phyloP scores from a whole-genome alignment of 192 early-diverging fungal genomes.

The Coemansia asiatica region DNA sequence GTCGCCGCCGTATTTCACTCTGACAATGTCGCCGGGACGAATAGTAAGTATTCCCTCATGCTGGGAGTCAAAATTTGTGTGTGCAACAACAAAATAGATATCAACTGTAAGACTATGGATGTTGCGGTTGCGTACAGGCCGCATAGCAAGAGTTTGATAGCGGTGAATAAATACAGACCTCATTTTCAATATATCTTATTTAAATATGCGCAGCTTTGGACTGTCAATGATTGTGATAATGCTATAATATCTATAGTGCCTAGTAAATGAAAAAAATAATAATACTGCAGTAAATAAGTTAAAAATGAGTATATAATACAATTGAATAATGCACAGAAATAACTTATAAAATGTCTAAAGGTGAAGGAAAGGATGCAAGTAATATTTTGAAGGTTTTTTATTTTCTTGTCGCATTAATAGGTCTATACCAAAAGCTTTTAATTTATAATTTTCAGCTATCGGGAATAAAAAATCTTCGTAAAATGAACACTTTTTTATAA shows the following conservation, averaged over 20 bases:
- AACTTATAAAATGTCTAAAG: background rate
- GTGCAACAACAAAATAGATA: constrained; percentile 39
- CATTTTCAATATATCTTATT: constrained; percentile 7
- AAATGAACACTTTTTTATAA: too few relatives aligned
- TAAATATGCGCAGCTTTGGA: background rate
- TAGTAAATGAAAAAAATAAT: too few relatives aligned
- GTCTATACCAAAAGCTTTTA: background rate
- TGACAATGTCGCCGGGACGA: constrained; percentile 41
- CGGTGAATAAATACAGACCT: constrained; percentile 4
- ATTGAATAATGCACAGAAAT: background rate
- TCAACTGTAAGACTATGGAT: constrained; percentile 27
- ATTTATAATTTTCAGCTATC: background rate
- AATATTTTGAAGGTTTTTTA: too few relatives aligned
- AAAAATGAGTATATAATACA: too few relatives aligned
- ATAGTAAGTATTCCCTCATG: constrained; percentile 38
- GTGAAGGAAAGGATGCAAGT: background rate
- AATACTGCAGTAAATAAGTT: too few relatives aligned
- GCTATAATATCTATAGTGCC: too few relatives aligned
- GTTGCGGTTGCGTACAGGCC: constrained; percentile 15
- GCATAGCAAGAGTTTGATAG: background rate
- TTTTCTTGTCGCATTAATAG: background rate
- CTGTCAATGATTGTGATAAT: too few relatives aligned
- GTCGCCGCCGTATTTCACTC: constrained; percentile 28
- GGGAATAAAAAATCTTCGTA: background rate
- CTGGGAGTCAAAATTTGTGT: constrained; percentile 36